These are phyloP conservation scores for Sporobolus alterniflorus DNA, from an alignment of 202 grass and related monocot genomes.

Conservation along the genomic window DNA sequence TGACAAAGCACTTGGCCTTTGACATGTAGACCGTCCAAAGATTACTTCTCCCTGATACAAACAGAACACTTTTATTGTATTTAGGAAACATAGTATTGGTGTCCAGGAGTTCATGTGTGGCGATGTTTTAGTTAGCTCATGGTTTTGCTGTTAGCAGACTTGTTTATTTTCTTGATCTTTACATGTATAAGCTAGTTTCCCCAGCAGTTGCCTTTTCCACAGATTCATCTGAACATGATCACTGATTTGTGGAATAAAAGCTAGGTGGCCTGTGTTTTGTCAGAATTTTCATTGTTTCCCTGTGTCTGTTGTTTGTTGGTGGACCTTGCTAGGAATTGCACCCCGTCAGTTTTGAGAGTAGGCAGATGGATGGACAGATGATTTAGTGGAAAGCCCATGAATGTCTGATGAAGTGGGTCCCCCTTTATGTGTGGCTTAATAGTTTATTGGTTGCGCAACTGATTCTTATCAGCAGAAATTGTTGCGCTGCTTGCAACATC, in stretches of 20 bases:
- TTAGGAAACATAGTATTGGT: not conserved
- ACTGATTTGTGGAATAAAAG: not conserved
- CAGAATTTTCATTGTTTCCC: not conserved
- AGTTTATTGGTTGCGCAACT: not conserved
- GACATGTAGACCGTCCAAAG: not conserved
- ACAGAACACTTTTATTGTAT: not conserved
- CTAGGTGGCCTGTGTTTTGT: not conserved
- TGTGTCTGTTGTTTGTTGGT: not conserved
- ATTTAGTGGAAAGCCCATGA: not conserved
- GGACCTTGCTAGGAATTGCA: not conserved
- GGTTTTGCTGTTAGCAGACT: not conserved
- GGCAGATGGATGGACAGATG: not conserved
- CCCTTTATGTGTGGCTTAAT: not conserved
- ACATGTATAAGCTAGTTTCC: not conserved
- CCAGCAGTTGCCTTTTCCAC: not conserved
- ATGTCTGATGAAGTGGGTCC: not conserved
- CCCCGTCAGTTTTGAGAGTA: conserved; percentile 10
- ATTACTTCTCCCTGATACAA: not conserved
- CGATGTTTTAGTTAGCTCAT: not conserved
- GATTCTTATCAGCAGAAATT: not conserved
- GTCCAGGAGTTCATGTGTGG: not conserved
- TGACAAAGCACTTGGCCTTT: not conserved
- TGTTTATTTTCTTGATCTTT: not conserved
- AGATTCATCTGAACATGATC: not conserved
- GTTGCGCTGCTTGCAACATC: not conserved